These are phyloP conservation scores for Picochlorum sp. DNA, from an alignment of 139 green algal species.

Conservation along the genomic window DNA sequence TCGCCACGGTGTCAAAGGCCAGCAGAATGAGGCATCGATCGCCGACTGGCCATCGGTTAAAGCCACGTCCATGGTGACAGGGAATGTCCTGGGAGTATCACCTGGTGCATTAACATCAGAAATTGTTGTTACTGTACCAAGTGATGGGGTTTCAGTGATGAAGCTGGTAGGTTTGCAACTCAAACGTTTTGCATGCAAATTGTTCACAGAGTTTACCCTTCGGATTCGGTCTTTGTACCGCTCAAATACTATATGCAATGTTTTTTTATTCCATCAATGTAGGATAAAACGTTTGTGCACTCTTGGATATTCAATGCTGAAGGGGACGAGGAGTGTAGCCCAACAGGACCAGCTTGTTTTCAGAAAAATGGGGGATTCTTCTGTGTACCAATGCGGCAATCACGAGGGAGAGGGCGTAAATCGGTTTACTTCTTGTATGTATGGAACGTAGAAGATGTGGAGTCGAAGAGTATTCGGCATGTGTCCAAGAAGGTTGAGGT, in stretches of 20 bases:
- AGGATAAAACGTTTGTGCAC: too few relatives aligned
- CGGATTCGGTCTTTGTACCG: too few relatives aligned
- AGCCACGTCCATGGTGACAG: not conserved
- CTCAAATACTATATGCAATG: too few relatives aligned
- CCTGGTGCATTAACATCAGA: not conserved
- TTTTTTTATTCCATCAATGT: too few relatives aligned
- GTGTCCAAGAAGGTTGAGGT: not conserved
- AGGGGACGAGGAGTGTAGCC: too few relatives aligned
- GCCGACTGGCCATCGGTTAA: not conserved
- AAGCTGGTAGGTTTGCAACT: too few relatives aligned
- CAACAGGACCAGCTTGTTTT: not conserved
- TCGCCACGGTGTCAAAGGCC: not conserved
- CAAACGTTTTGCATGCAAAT: too few relatives aligned
- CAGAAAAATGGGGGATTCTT: not conserved
- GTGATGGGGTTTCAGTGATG: too few relatives aligned
- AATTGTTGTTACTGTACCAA: not conserved
- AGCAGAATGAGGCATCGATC: not conserved
- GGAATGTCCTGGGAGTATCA: not conserved
- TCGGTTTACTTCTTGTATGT: not conserved
- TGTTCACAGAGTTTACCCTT: too few relatives aligned
- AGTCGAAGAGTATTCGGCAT: not conserved
- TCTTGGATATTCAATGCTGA: too few relatives aligned
- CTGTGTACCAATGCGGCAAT: not conserved
- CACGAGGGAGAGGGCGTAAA: not conserved
- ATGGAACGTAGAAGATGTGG: not conserved